These are phyloP conservation scores for Geotrichum citri-aurantii DNA, from an alignment of 1,139 yeast species.

Conservation along the genomic window DNA sequence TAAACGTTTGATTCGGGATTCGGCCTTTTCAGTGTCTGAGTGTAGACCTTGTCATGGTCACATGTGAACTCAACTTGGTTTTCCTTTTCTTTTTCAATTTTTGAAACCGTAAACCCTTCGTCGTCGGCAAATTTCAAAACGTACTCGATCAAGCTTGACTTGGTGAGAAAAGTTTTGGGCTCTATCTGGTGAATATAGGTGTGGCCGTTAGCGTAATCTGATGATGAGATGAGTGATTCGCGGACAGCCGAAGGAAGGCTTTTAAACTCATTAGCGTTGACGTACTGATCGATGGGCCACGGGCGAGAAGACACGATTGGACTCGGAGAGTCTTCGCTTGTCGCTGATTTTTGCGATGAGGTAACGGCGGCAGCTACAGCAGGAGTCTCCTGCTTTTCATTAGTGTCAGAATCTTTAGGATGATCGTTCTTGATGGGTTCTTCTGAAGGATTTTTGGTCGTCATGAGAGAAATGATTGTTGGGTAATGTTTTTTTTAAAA, in stretches of 20 bases:
- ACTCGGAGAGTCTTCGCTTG: background rate
- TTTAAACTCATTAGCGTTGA: slow-evolving; percentile 8
- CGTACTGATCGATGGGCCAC: slow-evolving; percentile 17
- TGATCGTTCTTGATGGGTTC: background rate
- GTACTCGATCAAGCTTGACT: slow-evolving; percentile 2
- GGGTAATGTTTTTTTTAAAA: background rate
- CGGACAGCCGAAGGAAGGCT: slow-evolving; percentile 11
- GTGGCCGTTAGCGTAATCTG: slow-evolving; percentile 16
- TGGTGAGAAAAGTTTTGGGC: slow-evolving; percentile 5
- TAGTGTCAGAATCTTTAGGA: background rate
- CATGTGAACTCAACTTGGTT: slow-evolving; percentile 2
- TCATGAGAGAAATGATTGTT: background rate
- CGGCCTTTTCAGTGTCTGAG: slow-evolving; percentile 5
- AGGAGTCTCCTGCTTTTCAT: background rate
- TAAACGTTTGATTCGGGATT: background rate
- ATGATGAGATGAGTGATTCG: slow-evolving; percentile 9
- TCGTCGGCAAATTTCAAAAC: slow-evolving; percentile 6
- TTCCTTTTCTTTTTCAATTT: background rate
- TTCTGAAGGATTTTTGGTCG: background rate
- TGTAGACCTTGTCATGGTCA: slow-evolving; percentile 3
- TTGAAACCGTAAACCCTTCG: slow-evolving; percentile 14
- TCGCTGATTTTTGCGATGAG: background rate
- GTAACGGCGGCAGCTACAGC: background rate
- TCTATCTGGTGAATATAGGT: slow-evolving; percentile 13
- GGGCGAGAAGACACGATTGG: background rate